These are phyloP conservation scores for Candida sakaeoensis DNA, from an alignment of 805 yeast species.

Conservation along the genomic window DNA sequence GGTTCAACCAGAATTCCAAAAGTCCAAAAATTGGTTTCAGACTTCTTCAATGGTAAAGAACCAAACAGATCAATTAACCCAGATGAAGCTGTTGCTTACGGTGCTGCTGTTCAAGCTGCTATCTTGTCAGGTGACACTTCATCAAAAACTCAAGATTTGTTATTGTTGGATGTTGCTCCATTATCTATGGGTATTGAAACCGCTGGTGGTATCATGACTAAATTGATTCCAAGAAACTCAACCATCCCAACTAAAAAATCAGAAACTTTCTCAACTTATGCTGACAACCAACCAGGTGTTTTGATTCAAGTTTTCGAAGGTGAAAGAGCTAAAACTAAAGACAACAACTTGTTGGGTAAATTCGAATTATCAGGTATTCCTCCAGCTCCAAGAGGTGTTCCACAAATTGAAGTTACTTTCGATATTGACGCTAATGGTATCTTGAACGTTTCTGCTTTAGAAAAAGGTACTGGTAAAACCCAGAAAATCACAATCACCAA, in stretches of 20 bases:
- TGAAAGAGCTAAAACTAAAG: conserved; percentile 95
- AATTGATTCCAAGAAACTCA: conserved; percentile 96
- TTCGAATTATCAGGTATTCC: conserved; percentile 96
- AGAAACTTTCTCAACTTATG: conserved; percentile 92
- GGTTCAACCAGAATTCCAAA: conserved; percentile 99
- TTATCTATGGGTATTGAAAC: conserved; percentile 96
- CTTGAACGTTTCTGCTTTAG: conserved; percentile 91
- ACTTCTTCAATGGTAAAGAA: conserved; percentile 96
- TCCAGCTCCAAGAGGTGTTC: conserved; percentile 98
- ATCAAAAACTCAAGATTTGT: conserved; percentile 91
- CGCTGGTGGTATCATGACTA: conserved; percentile 99
- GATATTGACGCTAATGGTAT: conserved; percentile 98
- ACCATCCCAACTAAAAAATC: conserved; percentile 98
- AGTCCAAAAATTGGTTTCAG: conserved; percentile 91
- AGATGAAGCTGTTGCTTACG: conserved; percentile 98
- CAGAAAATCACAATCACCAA: conserved; percentile 96
- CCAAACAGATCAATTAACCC: conserved; percentile 96
- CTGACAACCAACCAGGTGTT: conserved; percentile 99
- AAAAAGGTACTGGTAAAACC: conserved; percentile 98
- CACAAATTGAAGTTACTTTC: conserved; percentile 96
- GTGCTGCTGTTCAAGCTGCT: conserved; percentile 99
- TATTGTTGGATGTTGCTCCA: conserved; percentile 96
- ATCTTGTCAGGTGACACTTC: conserved; percentile 95
- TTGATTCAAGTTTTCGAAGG: conserved; percentile 96
- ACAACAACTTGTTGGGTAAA: conserved; percentile 94